These are phyloP conservation scores for Athelia sp. DNA, from an alignment of 1,284 basidiomycete genomes.

Conservation along the genomic window DNA sequence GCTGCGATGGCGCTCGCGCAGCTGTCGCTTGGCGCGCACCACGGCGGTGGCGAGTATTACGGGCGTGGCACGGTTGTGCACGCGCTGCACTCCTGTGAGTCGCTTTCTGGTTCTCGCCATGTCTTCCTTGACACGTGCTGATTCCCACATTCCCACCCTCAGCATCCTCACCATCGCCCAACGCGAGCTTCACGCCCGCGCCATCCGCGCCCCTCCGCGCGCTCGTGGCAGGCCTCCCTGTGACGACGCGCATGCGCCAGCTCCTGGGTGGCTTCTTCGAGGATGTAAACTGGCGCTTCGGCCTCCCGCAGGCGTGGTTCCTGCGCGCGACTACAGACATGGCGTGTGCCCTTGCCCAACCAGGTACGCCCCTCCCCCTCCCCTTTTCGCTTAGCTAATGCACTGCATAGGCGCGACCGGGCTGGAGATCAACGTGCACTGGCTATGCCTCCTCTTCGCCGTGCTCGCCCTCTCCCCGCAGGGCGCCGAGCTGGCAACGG, in stretches of 20 bases:
- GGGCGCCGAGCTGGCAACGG: constrained; percentile 13
- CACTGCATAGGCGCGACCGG: constrained; percentile 27
- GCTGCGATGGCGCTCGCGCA: constrained; percentile 26
- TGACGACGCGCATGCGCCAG: constrained; percentile 24
- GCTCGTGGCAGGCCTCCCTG: constrained; percentile 34
- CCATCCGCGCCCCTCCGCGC: constrained; percentile 28
- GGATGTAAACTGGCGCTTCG: constrained; percentile 45
- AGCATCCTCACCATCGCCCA: constrained; percentile 1
- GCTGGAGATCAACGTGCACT: constrained; percentile 40
- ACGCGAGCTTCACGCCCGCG: constrained; percentile 14
- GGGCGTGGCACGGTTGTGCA: constrained; percentile 23
- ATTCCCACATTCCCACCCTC: constrained; percentile 3
- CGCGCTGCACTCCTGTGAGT: constrained; percentile 20
- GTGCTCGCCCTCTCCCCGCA: constrained; percentile 37
- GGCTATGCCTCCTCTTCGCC: constrained; percentile 44
- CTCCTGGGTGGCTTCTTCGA: constrained; percentile 38
- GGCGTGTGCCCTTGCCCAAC: constrained; percentile 8
- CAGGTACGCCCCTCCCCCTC: no score
- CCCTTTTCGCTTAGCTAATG: no score
- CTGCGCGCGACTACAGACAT: constrained; percentile 33
- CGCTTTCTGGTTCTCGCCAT: not conserved
- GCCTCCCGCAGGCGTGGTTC: constrained; percentile 46
- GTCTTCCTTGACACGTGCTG: not conserved
- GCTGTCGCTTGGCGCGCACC: constrained; percentile 18
- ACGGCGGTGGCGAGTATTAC: constrained; percentile 21